A percentile compares a stretch with the other conserved stretches of the same genome.
These are phyloP conservation scores for Cryomyces minteri DNA, from an alignment of 495 filamentous ascomycete genomes.

Conservation along the genomic window DNA sequence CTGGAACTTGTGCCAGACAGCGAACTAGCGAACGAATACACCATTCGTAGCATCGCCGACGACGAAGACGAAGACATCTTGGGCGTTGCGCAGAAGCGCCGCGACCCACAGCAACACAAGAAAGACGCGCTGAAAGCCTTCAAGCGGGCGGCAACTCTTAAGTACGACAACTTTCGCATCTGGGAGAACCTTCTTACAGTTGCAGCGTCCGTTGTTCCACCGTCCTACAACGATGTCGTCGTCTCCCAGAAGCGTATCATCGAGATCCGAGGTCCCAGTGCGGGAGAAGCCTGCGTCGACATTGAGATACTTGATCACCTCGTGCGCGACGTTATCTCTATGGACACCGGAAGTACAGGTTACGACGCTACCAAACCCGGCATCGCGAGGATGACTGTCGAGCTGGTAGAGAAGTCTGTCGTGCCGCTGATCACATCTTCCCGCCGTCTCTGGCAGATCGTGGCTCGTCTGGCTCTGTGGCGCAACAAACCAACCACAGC, in stretches of 20 bases:
- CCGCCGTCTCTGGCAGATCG: slow-evolving; percentile 53
- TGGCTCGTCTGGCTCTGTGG: slow-evolving; percentile 54
- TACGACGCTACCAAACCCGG: slow-evolving; percentile 15
- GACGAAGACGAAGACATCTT: slow-evolving; percentile 7
- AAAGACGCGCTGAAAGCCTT: slow-evolving; percentile 64
- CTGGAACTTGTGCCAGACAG: slow-evolving; percentile 1
- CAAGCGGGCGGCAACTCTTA: slow-evolving; percentile 63
- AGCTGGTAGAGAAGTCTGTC: slow-evolving; percentile 50
- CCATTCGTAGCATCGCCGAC: not conserved
- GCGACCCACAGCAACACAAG: slow-evolving; percentile 40
- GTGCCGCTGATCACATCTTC: slow-evolving; percentile 71
- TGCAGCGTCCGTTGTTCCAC: slow-evolving; percentile 54
- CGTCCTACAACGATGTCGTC: slow-evolving; percentile 55
- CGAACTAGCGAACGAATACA: not conserved
- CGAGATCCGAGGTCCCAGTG: slow-evolving; percentile 44
- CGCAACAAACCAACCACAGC: slow-evolving; percentile 45
- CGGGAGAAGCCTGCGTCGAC: slow-evolving; percentile 67
- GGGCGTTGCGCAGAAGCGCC: not conserved
- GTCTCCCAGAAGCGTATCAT: slow-evolving; percentile 54
- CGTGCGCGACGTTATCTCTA: slow-evolving; percentile 38
- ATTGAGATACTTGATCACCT: slow-evolving; percentile 48
- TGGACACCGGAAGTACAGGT: not conserved
- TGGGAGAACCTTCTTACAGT: slow-evolving; percentile 92
- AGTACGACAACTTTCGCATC: slow-evolving; percentile 70
- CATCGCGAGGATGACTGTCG: slow-evolving; percentile 34